Conservation (phyloP, 1,284 basidiomycete genomes). For the Apiotrichum gamsii region DNA sequence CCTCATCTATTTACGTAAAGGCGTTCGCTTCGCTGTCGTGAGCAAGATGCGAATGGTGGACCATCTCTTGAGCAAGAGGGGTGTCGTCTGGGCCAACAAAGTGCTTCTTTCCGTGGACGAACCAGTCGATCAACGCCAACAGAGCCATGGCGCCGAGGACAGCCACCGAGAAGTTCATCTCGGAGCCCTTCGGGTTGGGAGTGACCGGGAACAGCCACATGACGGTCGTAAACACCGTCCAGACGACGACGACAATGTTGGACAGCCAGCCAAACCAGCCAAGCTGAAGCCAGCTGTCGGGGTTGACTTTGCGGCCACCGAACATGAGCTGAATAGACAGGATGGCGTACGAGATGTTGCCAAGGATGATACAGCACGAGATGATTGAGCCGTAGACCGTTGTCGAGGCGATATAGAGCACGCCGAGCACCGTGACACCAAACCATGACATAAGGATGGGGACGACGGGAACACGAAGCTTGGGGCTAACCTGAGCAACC, state of each 20-base stretch:
- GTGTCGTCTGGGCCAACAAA: constrained; percentile 8
- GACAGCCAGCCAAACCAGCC: constrained; percentile 1
- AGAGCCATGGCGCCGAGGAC: constrained; percentile 15
- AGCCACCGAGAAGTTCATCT: constrained; percentile 44
- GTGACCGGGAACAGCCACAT: constrained; percentile 48
- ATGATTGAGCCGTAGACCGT: constrained; percentile 9
- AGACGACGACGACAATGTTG: constrained; percentile 13
- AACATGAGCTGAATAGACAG: constrained; percentile 3
- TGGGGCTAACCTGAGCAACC: not conserved
- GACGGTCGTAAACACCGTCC: constrained; percentile 41
- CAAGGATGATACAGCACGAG: constrained; percentile 7
- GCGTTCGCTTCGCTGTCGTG: no score
- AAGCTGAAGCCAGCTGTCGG: constrained; percentile 1
- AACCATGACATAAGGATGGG: constrained; percentile 2
- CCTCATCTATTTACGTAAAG: no score
- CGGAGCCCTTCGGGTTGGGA: constrained; percentile 12
- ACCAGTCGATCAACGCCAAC: constrained; percentile 23
- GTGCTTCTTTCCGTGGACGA: constrained; percentile 21
- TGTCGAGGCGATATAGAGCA: constrained; percentile 6
- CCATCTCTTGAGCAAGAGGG: not conserved
- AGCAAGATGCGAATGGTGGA: no score
- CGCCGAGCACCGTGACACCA: constrained; percentile 3
- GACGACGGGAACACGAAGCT: constrained; percentile 1
- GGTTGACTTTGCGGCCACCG: not conserved
- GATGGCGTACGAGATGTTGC: constrained; percentile 5